Evolutionary conservation across 129 eudicot genomes (phyloP).

Genomic region (Calendula officinalis): DNA sequence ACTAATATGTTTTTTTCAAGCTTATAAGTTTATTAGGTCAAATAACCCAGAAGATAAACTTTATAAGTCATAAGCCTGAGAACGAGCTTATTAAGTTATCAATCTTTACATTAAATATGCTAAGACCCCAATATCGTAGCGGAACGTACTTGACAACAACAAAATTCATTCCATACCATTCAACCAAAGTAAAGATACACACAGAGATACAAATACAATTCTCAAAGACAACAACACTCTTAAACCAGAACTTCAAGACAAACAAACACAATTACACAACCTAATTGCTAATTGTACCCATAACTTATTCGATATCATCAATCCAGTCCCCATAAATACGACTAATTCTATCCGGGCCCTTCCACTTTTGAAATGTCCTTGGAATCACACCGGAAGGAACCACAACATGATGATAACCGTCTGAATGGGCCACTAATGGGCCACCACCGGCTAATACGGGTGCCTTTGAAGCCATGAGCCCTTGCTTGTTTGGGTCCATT

Average conservation of each 20-base stretch:
- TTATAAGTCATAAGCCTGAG: neutral
- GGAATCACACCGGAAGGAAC: constrained; percentile 53
- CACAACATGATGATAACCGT: constrained; percentile 71
- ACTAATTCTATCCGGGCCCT: constrained; percentile 97
- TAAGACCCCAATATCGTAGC: neutral
- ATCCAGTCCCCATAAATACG: constrained; percentile 98
- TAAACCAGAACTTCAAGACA: neutral
- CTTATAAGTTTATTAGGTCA: too few relatives aligned
- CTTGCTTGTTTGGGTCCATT: constrained; percentile 62
- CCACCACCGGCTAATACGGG: constrained; percentile 34
- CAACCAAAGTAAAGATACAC: constrained; percentile 4
- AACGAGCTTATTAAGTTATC: too few relatives aligned
- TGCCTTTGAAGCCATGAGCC: constrained; percentile 43
- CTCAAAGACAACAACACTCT: neutral
- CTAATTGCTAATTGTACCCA: neutral
- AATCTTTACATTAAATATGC: too few relatives aligned
- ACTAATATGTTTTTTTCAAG: too few relatives aligned
- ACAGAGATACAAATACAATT: neutral
- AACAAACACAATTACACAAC: constrained; percentile 4
- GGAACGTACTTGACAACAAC: neutral
- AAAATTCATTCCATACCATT: constrained; percentile 3
- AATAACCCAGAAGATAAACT: too few relatives aligned
- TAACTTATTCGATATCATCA: constrained; percentile 62
- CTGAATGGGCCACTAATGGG: constrained; percentile 51
- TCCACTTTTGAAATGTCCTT: constrained; percentile 78